phyloP scores from a whole-genome alignment of 225 moss, liverwort and hornwort species.

The Bryum argenteum region DNA sequence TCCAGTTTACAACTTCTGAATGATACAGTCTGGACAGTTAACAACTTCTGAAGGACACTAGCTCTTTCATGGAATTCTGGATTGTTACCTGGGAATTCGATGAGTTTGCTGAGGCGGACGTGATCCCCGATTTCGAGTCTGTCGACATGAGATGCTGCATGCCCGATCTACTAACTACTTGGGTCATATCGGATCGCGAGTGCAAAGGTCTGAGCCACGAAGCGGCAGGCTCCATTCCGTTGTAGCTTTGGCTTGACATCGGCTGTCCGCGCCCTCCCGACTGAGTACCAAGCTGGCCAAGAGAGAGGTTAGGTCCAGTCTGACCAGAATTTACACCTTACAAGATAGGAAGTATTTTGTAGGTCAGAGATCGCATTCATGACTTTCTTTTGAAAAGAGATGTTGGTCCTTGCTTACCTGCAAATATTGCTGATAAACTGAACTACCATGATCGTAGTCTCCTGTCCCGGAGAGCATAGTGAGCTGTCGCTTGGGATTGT shows the following conservation, averaged over 20 bases:
- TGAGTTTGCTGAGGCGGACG: slow-evolving; percentile 61
- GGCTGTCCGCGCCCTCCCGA: slow-evolving; percentile 56
- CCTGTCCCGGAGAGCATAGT: slow-evolving; percentile 64
- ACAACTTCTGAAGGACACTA: too few species aligned
- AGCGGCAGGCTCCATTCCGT: slow-evolving; percentile 65
- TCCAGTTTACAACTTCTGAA: slow-evolving; percentile 6
- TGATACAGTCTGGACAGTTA: background rate
- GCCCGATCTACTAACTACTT: slow-evolving; percentile 60
- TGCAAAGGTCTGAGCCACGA: slow-evolving; percentile 76
- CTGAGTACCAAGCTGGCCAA: slow-evolving; percentile 62
- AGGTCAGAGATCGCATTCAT: slow-evolving; percentile 17
- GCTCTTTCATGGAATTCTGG: slow-evolving; percentile 6
- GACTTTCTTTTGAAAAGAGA: background rate
- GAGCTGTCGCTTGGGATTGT: slow-evolving; percentile 64
- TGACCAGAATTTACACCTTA: slow-evolving; percentile 68
- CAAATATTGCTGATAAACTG: slow-evolving; percentile 80
- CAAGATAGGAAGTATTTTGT: slow-evolving; percentile 26
- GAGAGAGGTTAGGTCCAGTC: slow-evolving; percentile 79
- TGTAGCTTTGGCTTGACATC: slow-evolving; percentile 57
- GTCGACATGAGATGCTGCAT: slow-evolving; percentile 73
- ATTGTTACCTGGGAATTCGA: slow-evolving; percentile 61
- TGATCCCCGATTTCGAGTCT: slow-evolving; percentile 54
- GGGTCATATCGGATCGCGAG: slow-evolving; percentile 61
- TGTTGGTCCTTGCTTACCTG: slow-evolving; percentile 44
- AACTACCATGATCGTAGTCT: slow-evolving; percentile 62